Percentiles rank a stretch among this genome's conserved stretches.
Conservation (phyloP, 2,329 filamentous ascomycete genomes). For the Monilinia vaccinii-corymbosi region DNA sequence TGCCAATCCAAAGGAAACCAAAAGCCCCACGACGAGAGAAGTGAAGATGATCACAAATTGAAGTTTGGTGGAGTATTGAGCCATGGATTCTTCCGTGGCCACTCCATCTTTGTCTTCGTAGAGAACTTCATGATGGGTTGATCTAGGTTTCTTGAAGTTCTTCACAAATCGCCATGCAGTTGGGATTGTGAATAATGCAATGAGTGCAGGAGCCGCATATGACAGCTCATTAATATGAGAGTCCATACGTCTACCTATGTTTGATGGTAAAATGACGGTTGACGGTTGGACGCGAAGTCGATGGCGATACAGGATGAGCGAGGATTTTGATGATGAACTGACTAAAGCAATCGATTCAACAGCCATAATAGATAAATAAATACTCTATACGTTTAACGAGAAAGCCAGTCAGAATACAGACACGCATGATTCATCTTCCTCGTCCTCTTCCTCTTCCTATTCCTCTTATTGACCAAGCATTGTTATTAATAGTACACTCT, state of each 20-base stretch:
- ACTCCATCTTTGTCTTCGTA: slow-evolving; percentile 64
- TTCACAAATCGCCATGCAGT: slow-evolving; percentile 17
- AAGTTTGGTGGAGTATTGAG: slow-evolving; percentile 49
- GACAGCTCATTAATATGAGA: slow-evolving; percentile 3
- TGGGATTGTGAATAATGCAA: slow-evolving; percentile 18
- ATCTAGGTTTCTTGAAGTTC: slow-evolving; percentile 14
- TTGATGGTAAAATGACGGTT: neutral
- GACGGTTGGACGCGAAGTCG: too few relatives aligned
- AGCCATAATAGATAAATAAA: too few relatives aligned
- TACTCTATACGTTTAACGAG: too few relatives aligned
- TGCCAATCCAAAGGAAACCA: slow-evolving; percentile 45
- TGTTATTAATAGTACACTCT: too few relatives aligned
- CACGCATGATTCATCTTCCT: too few relatives aligned
- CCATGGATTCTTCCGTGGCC: slow-evolving; percentile 52
- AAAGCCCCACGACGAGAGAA: slow-evolving; percentile 42
- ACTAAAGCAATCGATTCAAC: too few relatives aligned
- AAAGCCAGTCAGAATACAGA: neutral
- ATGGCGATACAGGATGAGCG: too few relatives aligned
- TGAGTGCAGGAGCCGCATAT: slow-evolving; percentile 7
- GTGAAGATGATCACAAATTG: slow-evolving; percentile 45
- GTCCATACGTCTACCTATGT: slow-evolving; percentile 7
- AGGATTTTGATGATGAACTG: too few relatives aligned
- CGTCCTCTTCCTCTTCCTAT: too few relatives aligned
- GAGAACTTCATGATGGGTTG: slow-evolving; percentile 11
- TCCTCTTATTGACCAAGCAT: too few relatives aligned